Conservation (phyloP, 2,329 filamentous ascomycete species). For the Apiospora sp. region DNA sequence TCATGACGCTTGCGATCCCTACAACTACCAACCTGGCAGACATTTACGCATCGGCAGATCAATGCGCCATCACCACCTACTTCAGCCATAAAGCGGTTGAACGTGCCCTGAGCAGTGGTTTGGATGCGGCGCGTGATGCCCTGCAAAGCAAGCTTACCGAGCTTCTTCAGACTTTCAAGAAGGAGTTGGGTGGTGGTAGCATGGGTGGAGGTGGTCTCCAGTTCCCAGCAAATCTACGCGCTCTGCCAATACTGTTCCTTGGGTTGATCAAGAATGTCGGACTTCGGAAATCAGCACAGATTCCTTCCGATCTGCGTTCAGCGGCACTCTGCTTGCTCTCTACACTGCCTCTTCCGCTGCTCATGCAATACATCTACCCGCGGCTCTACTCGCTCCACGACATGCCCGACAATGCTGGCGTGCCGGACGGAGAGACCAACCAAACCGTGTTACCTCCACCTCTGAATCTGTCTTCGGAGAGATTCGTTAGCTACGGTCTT, state of each 20-base stretch:
- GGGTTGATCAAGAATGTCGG: constrained; percentile 96
- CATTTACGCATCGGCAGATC: constrained; percentile 93
- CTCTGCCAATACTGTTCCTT: constrained; percentile 88
- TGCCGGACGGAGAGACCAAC: constrained; percentile 84
- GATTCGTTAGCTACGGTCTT: constrained; percentile 86
- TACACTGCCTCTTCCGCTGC: constrained; percentile 85
- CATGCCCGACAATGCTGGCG: constrained; percentile 93
- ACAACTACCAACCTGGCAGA: constrained; percentile 92
- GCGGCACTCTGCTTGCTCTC: constrained; percentile 94
- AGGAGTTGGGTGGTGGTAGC: constrained; percentile 94
- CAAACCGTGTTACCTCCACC: constrained; percentile 88
- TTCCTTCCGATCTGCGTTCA: constrained; percentile 91
- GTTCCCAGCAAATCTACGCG: constrained; percentile 91
- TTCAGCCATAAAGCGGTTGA: constrained; percentile 99
- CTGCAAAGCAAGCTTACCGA: constrained; percentile 92
- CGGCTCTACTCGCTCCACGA: constrained; percentile 88
- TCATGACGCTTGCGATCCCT: constrained; percentile 90
- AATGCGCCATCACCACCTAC: constrained; percentile 90
- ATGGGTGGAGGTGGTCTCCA: constrained; percentile 91
- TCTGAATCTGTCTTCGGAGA: constrained; percentile 86
- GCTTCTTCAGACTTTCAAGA: constrained; percentile 93
- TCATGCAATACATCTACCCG: constrained; percentile 93
- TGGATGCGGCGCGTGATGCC: constrained; percentile 90
- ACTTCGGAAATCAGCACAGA: constrained; percentile 90
- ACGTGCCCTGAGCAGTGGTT: constrained; percentile 80